Conservation (phyloP, 2,329 filamentous ascomycete genomes). For the Cucurbitaria berberidis region DNA sequence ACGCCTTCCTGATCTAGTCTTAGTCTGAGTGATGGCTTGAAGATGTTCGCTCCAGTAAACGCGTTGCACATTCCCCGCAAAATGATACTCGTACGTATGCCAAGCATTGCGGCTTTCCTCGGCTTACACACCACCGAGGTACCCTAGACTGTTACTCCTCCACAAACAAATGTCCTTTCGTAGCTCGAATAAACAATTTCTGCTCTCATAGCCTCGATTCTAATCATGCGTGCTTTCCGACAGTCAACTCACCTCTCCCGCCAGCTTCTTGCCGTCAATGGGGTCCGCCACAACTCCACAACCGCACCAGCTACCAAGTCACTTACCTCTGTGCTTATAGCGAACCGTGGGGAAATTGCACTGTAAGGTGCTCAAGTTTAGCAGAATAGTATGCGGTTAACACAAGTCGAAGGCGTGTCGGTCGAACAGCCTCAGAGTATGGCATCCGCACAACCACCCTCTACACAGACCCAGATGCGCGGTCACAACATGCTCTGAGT, state of each 20-base stretch:
- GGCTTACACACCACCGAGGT: slow-evolving; percentile 37
- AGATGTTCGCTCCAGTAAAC: slow-evolving; percentile 21
- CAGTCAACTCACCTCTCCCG: slow-evolving; percentile 44
- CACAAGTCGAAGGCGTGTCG: slow-evolving; percentile 69
- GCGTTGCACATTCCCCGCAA: slow-evolving; percentile 23
- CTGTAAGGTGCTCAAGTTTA: slow-evolving; percentile 56
- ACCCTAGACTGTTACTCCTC: slow-evolving; percentile 18
- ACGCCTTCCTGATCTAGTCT: slow-evolving; percentile 10
- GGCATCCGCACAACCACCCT: slow-evolving; percentile 93
- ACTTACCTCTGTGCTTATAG: slow-evolving; percentile 85
- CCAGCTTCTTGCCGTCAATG: slow-evolving; percentile 41
- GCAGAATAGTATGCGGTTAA: slow-evolving; percentile 7
- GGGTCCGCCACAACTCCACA: slow-evolving; percentile 41
- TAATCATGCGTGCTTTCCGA: slow-evolving; percentile 46
- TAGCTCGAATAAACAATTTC: slow-evolving; percentile 19
- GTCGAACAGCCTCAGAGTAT: slow-evolving; percentile 83
- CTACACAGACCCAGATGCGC: slow-evolving; percentile 90
- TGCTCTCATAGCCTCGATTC: slow-evolving; percentile 14
- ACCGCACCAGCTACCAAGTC: slow-evolving; percentile 42
- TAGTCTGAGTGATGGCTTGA: not conserved
- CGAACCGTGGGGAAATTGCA: slow-evolving; percentile 96
- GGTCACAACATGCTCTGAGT: slow-evolving; percentile 84
- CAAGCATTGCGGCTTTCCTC: slow-evolving; percentile 31
- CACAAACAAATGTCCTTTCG: slow-evolving; percentile 23
- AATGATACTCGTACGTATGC: slow-evolving; percentile 21